Percentiles rank a stretch among this genome's conserved stretches.
Evolutionary conservation across 306 rosid genomes (phyloP).

Genomic region (Herpetospermum pedunculosum): DNA sequence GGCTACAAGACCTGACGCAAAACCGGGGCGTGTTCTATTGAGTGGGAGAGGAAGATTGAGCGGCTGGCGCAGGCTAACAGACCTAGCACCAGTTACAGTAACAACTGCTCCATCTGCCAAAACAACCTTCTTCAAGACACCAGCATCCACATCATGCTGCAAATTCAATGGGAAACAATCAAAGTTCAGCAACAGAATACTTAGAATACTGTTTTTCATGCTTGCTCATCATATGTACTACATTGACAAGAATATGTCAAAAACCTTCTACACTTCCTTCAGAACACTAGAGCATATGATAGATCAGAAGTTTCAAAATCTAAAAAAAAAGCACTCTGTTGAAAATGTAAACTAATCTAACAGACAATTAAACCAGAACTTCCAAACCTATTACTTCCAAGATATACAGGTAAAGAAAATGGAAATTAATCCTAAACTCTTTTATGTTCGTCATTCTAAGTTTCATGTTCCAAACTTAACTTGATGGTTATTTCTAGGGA

Average conservation of each 20-base stretch:
- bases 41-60: slow-evolving; percentile 75
- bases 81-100: slow-evolving; percentile 83
- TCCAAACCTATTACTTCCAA: background rate
- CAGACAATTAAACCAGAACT: background rate
- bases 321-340: too few relatives aligned
- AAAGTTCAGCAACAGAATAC: background rate
- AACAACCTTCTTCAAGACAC: slow-evolving; percentile 81
- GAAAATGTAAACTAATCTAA: background rate
- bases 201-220: background rate
- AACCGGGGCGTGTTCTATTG: slow-evolving; percentile 40
- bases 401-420: too few relatives aligned
- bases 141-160: slow-evolving; percentile 99
- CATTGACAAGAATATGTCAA: background rate
- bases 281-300: too few relatives aligned
- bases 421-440: background rate
- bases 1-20: slow-evolving; percentile 68
- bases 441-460: too few relatives aligned
- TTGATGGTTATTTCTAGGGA: too few relatives aligned
- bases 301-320: too few relatives aligned
- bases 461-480: too few relatives aligned
- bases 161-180: slow-evolving; percentile 6
- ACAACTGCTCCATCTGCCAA: slow-evolving; percentile 98
- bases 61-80: slow-evolving; percentile 82
- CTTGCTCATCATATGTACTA: background rate
- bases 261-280: too few relatives aligned